Base-by-base conservation (phyloP, 2,329 filamentous ascomycete species). In the Colletotrichum sp. region DNA sequence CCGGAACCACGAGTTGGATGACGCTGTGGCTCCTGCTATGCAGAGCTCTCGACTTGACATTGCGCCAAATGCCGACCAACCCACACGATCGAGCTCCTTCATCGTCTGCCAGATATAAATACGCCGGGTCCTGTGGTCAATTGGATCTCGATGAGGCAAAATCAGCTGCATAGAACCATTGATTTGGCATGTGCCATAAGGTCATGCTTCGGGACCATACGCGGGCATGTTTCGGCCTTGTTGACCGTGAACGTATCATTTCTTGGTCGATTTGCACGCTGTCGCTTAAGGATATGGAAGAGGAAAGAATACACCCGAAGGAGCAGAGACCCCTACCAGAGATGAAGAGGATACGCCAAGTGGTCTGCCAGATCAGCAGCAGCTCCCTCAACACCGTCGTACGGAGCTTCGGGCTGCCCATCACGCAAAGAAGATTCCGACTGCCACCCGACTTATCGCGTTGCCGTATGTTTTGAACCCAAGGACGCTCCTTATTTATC, bases 1-100 rank as follows among this genome's bases (percentile, higher is more conserved):
- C 1, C 6, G 12, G 10, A n/a, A 22, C 4, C n/a, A 22, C 43
- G n/a, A 52, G 1, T 6, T 13, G 10, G n/a, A 0, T 22, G n/a
- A 25, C 43, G 43, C 12, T 52, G n/a, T 52, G 43, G 43, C 2
- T 52, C 1, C 43, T 52, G n/a, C 43, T 25, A 13, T 2, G 2
- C n/a, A 52, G 43, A 52, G n/a, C 43, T 22, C 10, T 22, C 4
- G 0, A 25, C 2, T 22, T 52, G 43, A 1, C 43, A 7, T 52
- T 13, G 43, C 43, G n/a, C n/a, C n/a, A 22, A 52, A 0, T 2
- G 43, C 43, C 43, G 2, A 12, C 3, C n/a, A 2, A 13, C 3
- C n/a, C 43, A 13, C 43, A 2, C 43, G 1, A 13, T 22, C n/a
- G 3, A 2, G n/a, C 0, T 25, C 1, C 3, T 52, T 25, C 0